Evolutionary conservation across 768 basidiomycete genomes (phyloP), one percentile per base, ranked within the genome.

Genomic region (Sutorius australiensis): DNA sequence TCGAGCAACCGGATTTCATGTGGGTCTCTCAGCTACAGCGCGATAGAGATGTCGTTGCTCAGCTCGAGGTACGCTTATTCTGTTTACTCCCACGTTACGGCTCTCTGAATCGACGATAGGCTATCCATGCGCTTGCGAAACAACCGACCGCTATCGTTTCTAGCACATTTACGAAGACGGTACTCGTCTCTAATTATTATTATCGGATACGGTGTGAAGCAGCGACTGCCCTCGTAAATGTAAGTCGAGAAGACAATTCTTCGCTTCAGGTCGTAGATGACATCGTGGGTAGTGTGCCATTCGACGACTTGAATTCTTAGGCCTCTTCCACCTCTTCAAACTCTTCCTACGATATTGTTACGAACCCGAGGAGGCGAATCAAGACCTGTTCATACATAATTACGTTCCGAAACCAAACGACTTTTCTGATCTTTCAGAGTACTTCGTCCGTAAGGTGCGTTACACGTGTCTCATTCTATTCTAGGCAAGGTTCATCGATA

Each of bases 1-100:
- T 95, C 58, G 89, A 95, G 46, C 93, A 98, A 73, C 92, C 92
- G 39, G 94, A 95, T 74, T 98, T 94, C 64, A 95, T 95, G 92
- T 99, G 95, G 94, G 89, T 95, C 19, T 92, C 87, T 37, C 97
- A 98, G 67, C 74, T 99, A 46, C 92, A 95, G 71, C 78, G 94
- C 51, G 97, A 99, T 70, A 77, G 93, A 56, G 97, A 99, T 72
- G 95, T 99, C 34, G 87, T 98, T 19, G 97, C 95, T 2, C 97
- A 99, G 69, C 76, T 98, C 13, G 95, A 98, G 85, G 95, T 92
- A 59, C 62, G 84, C 68, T 38, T 27, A 32, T 31, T 48, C 14
- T n/a, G 16, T 31, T 39, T 51, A 24, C 14, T 37, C 14, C 10
- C 6, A 2, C n/a, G n/a, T 40, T 21, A n/a, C n/a, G 16, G 17